These are phyloP conservation scores for Cytospora paraplurivora DNA, from an alignment of 2,329 filamentous ascomycete species.

Conservation along the genomic window DNA sequence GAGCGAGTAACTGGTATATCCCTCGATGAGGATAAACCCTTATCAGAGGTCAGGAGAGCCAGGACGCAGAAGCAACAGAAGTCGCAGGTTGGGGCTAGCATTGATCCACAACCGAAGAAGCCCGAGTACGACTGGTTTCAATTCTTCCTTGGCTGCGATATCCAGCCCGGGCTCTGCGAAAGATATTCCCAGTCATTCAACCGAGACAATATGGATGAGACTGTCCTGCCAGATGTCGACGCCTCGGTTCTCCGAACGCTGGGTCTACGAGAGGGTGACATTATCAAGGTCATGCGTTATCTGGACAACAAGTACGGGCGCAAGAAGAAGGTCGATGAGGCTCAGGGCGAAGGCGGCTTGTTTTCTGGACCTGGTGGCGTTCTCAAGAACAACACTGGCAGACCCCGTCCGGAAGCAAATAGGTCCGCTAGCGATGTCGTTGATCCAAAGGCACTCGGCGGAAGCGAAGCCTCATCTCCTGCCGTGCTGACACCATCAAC, in stretches of 20 bases:
- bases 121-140: conserved; percentile 98
- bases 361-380: conserved; percentile 93
- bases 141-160: conserved; percentile 92
- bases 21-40: conserved; percentile 89
- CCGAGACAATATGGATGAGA: conserved; percentile 94
- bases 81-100: conserved; percentile 59
- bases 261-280: conserved; percentile 94
- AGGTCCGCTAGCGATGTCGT: conserved; percentile 83
- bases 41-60: conserved; percentile 76
- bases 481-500: conserved; percentile 30
- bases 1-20: conserved; percentile 85
- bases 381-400: conserved; percentile 91
- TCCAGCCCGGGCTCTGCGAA: conserved; percentile 90
- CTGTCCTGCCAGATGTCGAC: conserved; percentile 86
- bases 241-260: conserved; percentile 79
- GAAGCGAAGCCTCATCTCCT: conserved; percentile 44
- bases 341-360: conserved; percentile 57
- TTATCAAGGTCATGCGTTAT: conserved; percentile 89
- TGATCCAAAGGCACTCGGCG: conserved; percentile 81
- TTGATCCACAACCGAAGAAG: conserved; percentile 59
- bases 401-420: conserved; percentile 84
- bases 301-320: conserved; percentile 81
- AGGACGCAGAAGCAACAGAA: conserved; percentile 34
- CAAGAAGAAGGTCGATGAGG: conserved; percentile 60
- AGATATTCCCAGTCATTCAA: conserved; percentile 88